Base-by-base conservation (phyloP, 257 asterid species). In the Cordia subcordata region DNA sequence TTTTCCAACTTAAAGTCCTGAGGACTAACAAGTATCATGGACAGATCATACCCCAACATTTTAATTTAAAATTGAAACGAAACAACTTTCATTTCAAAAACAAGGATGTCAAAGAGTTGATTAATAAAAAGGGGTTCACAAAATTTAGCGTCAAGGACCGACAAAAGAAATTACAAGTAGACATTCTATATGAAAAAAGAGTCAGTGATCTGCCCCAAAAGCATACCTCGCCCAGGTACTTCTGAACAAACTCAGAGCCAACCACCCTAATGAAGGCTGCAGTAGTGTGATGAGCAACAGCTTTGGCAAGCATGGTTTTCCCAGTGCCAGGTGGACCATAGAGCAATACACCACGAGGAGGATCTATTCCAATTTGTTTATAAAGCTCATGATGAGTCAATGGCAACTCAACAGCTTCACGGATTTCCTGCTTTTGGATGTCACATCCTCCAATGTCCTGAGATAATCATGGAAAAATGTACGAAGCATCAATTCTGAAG, bases 321-420 rank as follows among this genome's bases (percentile, higher is more conserved):
- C 96, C 94, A 35, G 96, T 87, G 46, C 96, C 96, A 49, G 96
- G 96, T 0, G 96, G 96, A 50, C 96, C 96, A 69, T 87, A 87
- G 51, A 87, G 91, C 74, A 87, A 81, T 42, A 87, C 96, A 57
- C 96, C 96, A 65, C 96, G 96, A 32, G 96, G 96, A 52, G 94
- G 90, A 66, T 87, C 96, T 49, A 87, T 87, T 57, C 94, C 96
- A 62, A 87, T 87, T 67, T 85, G 96, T 69, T 80, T 81, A 82
- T 87, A 87, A 68, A 87, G 58, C 51, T 85, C 94, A 67, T 85
- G 85, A 78, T 87, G 96, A 57, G 96, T 87, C 74, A 87, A 68
- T 50, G 96, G 96, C 33, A 87, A 61, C 81, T 87, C 96, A 20
- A 87, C 96, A 50, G 94, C 96, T 64, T 87, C 96, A 44, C 94